Conservation (phyloP, 2,329 filamentous ascomycete genomes). For the Ophiocordyceps camponoti-leonardi region DNA sequence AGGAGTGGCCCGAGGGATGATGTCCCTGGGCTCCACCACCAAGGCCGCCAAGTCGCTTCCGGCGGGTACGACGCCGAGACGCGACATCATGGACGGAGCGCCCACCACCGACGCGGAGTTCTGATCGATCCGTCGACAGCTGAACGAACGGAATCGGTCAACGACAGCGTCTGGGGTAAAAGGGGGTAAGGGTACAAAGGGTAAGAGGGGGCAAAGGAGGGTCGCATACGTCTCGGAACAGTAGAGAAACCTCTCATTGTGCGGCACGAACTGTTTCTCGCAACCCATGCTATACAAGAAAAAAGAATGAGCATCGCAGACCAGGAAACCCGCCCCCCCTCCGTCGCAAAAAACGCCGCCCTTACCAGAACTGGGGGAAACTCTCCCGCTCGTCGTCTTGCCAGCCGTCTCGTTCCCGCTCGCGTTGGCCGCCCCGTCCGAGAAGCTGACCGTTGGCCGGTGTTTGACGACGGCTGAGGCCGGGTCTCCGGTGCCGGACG, state of each 20-base stretch:
- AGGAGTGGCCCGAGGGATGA: slow-evolving; percentile 45
- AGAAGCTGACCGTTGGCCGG: slow-evolving; percentile 25
- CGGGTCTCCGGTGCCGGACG: slow-evolving; percentile 29
- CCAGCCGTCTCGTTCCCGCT: slow-evolving; percentile 31
- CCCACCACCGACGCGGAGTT: slow-evolving; percentile 13
- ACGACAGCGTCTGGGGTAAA: too few relatives aligned
- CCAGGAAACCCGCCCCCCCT: too few relatives aligned
- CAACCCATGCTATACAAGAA: slow-evolving; percentile 38
- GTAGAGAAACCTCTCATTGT: slow-evolving; percentile 40
- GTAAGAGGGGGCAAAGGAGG: background rate
- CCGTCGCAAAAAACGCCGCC: too few relatives aligned
- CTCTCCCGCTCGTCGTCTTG: slow-evolving; percentile 43
- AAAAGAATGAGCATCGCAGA: too few relatives aligned
- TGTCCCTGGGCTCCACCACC: slow-evolving; percentile 39
- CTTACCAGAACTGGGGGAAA: slow-evolving; percentile 48
- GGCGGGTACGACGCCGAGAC: background rate
- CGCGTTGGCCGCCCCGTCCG: slow-evolving; percentile 24
- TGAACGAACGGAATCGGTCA: slow-evolving; percentile 8
- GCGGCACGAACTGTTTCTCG: slow-evolving; percentile 46
- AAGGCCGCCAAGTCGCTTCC: background rate
- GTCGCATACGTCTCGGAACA: slow-evolving; percentile 42
- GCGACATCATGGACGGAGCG: background rate
- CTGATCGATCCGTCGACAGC: slow-evolving; percentile 37
- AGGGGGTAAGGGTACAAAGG: too few relatives aligned
- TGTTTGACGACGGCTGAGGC: slow-evolving; percentile 25